Percentiles rank a stretch among this genome's conserved stretches.
Conservation (phyloP, 2,329 filamentous ascomycete genomes). For the Neurospora sp. region DNA sequence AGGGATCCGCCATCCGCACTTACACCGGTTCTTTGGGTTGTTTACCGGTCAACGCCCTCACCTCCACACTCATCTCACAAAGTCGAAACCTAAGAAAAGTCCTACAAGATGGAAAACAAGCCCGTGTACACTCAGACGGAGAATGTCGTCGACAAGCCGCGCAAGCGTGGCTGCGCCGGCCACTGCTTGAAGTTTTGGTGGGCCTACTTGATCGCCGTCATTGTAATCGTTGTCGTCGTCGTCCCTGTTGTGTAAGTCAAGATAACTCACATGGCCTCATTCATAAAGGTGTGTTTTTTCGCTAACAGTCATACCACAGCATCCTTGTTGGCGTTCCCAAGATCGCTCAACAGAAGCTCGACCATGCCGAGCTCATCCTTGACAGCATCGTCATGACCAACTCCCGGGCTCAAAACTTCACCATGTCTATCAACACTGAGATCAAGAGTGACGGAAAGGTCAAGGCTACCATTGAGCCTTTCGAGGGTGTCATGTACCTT, state of each 20-base stretch:
- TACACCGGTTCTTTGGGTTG: neutral
- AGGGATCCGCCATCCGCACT: neutral
- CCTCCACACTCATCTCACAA: neutral
- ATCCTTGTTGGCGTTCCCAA: slow-evolving; percentile 47
- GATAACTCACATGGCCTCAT: neutral
- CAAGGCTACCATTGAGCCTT: slow-evolving; percentile 40
- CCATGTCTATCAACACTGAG: slow-evolving; percentile 46
- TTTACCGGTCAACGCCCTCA: neutral
- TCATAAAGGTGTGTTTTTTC: neutral
- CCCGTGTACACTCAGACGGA: slow-evolving; percentile 26
- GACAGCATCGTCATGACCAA: slow-evolving; percentile 40
- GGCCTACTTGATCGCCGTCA: slow-evolving; percentile 43
- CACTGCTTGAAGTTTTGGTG: slow-evolving; percentile 53
- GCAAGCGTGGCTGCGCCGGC: slow-evolving; percentile 30
- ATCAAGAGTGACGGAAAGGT: slow-evolving; percentile 42
- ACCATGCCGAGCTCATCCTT: slow-evolving; percentile 42
- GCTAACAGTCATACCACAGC: slow-evolving; percentile 25
- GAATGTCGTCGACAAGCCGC: slow-evolving; percentile 21
- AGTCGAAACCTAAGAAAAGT: slow-evolving; percentile 10
- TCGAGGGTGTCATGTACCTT: slow-evolving; percentile 46
- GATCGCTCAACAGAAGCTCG: slow-evolving; percentile 46
- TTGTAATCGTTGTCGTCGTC: slow-evolving; percentile 41
- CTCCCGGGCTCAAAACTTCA: slow-evolving; percentile 33
- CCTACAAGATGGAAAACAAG: slow-evolving; percentile 12
- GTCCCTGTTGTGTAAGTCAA: slow-evolving; percentile 51